phyloP scores from a whole-genome alignment of 1,139 yeast genomes.

The Zygosaccharomyces sapae region DNA sequence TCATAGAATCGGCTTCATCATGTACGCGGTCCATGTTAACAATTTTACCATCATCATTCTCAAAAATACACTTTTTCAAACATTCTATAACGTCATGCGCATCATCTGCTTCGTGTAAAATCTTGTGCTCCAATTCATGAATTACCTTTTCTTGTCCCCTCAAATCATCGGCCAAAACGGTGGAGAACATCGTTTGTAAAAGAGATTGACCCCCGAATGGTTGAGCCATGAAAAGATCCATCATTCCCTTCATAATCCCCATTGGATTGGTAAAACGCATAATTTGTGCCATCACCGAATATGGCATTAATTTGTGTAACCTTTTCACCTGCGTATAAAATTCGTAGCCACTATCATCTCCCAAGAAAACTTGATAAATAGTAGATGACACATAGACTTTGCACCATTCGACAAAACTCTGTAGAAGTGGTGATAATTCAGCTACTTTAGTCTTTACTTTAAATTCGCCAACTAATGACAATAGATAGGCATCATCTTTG shows the following conservation, averaged over 20 bases:
- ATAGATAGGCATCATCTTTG: conserved; percentile 34
- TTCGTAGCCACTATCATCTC: conserved; percentile 75
- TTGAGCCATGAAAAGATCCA: conserved; percentile 76
- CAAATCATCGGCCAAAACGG: conserved; percentile 75
- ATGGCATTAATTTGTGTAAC: conserved; percentile 74
- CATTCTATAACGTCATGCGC: conserved; percentile 30
- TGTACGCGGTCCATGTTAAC: conserved; percentile 36
- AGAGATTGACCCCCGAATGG: conserved; percentile 69
- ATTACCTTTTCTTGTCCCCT: conserved; percentile 59
- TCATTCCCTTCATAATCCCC: conserved; percentile 68
- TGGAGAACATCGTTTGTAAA: conserved; percentile 66
- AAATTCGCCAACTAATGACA: conserved; percentile 46
- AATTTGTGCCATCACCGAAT: conserved; percentile 67
- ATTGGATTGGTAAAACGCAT: conserved; percentile 81
- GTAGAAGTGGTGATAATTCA: conserved; percentile 63
- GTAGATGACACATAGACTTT: conserved; percentile 81
- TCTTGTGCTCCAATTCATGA: conserved; percentile 42
- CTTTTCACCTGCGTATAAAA: conserved; percentile 62
- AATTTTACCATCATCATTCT: conserved; percentile 32
- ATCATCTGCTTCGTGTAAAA: conserved; percentile 34
- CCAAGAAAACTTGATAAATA: conserved; percentile 70
- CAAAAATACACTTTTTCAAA: conserved; percentile 32
- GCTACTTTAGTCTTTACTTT: conserved; percentile 50
- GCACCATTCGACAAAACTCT: conserved; percentile 73
- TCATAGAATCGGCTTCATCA: conserved; percentile 38